These are phyloP conservation scores for Phyllosticta ampelicida DNA, from an alignment of 2,329 filamentous ascomycete species.

Conservation along the genomic window DNA sequence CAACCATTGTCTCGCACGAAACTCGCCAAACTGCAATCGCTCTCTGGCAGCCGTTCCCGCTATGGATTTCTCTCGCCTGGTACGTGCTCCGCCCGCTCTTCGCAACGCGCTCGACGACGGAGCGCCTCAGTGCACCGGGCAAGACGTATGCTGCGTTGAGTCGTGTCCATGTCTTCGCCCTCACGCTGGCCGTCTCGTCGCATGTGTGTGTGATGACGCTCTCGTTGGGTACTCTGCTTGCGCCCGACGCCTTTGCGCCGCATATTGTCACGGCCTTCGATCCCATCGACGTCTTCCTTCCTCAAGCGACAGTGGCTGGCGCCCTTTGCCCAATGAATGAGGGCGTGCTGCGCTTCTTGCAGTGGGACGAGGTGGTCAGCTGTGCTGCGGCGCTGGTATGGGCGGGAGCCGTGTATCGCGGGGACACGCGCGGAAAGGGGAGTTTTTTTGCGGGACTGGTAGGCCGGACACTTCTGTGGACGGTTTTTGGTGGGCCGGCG, in stretches of 20 bases:
- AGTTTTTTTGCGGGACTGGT: neutral
- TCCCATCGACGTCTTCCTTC: constrained; percentile 1
- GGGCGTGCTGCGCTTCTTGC: constrained; percentile 1
- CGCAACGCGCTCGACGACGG: neutral
- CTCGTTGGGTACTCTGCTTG: neutral
- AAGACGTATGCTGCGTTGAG: neutral
- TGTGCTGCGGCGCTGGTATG: neutral
- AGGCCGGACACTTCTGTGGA: neutral
- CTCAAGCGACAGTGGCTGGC: neutral
- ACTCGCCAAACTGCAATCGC: neutral
- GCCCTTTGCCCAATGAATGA: neutral
- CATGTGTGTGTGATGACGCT: neutral
- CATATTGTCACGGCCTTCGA: neutral
- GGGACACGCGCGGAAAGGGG: neutral
- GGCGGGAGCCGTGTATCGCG: neutral
- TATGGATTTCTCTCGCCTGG: neutral
- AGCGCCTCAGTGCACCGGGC: neutral
- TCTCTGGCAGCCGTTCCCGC: constrained; percentile 2
- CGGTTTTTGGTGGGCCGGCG: constrained; percentile 1
- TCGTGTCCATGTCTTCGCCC: constrained; percentile 3
- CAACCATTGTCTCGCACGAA: neutral
- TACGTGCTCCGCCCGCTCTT: neutral
- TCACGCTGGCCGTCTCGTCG: neutral
- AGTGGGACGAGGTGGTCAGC: constrained; percentile 8
- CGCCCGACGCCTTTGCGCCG: neutral